Base-by-base conservation (phyloP, 2,329 filamentous ascomycete genomes). In the Colletotrichum lini region DNA sequence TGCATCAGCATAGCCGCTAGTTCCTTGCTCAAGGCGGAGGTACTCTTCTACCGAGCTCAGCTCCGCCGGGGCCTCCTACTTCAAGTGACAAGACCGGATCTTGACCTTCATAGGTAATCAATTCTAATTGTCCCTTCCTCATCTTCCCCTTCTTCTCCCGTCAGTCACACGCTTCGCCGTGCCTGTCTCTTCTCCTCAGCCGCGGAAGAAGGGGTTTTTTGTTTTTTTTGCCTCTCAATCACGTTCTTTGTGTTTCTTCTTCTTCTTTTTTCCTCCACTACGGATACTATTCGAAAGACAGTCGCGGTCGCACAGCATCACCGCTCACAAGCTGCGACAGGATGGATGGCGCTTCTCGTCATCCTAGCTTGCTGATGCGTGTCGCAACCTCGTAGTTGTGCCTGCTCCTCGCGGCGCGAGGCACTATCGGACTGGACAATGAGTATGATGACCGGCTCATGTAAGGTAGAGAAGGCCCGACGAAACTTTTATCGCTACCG, bases 1-100 rank as follows among this genome's bases (percentile, higher is more conserved):
- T 67, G 50, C 69, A 50, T 67, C 47, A 63, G 61, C 65, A 64
- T 65, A 23, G 63, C 63, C 56, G 42, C 56, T 60, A 60, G 62
- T 42, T 26, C 61, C 42, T 45, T 42, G 50, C 53, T 49, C 26
- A 45, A 49, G 59, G 44, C 45, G 49, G 52, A 40, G 59, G 21
- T 62, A 35, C 54, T 72, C 65, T 65, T 52, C 49, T 18, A 21
- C 3, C 49, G 30, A 52, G 15, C 38, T 63, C 44, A 60, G 42
- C 42, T 53, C 35, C 44, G 4, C 47, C n/a, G n/a, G 47, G 52
- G 52, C 59, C 45, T 52, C 35, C 26, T 53, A 35, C 38, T 63
- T 54, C 42, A 35, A 35, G 6, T 4, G 23, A 16, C 30, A 21
- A 21, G 47, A 44, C 44, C 38, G 21, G 15, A 45, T 21, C 30